These are phyloP conservation scores for Ophiocordyceps camponoti-floridani DNA, from an alignment of 2,329 filamentous ascomycete genomes.

Conservation along the genomic window DNA sequence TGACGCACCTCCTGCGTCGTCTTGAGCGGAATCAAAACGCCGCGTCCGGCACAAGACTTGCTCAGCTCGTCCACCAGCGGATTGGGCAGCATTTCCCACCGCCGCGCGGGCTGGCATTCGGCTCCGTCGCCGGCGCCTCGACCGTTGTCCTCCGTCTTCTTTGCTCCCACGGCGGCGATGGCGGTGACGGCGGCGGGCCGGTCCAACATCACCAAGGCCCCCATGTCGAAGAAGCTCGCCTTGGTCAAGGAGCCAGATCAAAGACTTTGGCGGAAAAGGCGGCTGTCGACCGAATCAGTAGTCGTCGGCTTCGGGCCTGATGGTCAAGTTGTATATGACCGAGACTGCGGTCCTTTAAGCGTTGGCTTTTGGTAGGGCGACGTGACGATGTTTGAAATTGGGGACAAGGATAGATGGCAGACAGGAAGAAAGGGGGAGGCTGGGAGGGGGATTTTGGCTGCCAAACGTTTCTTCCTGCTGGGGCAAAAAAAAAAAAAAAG, in stretches of 20 bases:
- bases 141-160: too few species aligned
- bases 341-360: too few species aligned
- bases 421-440: neutral
- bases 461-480: too few species aligned
- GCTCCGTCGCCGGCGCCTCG: too few species aligned
- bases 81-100: constrained; percentile 12
- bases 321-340: too few species aligned
- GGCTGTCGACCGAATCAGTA: too few species aligned
- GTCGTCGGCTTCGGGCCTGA: too few species aligned
- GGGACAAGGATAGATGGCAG: neutral
- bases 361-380: neutral
- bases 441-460: neutral
- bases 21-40: constrained; percentile 43
- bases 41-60: constrained; percentile 18
- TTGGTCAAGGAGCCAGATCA: neutral
- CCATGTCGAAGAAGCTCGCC: neutral
- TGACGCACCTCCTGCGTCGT: constrained; percentile 45
- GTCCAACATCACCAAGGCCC: neutral
- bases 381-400: neutral
- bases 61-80: constrained; percentile 19
- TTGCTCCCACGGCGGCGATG: too few species aligned
- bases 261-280: neutral
- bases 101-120: neutral
- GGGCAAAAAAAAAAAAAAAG: too few species aligned
- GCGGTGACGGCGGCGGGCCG: too few species aligned